phyloP scores from a whole-genome alignment of 192 early-diverging fungal genomes.

The Nowakowskiella sp. region DNA sequence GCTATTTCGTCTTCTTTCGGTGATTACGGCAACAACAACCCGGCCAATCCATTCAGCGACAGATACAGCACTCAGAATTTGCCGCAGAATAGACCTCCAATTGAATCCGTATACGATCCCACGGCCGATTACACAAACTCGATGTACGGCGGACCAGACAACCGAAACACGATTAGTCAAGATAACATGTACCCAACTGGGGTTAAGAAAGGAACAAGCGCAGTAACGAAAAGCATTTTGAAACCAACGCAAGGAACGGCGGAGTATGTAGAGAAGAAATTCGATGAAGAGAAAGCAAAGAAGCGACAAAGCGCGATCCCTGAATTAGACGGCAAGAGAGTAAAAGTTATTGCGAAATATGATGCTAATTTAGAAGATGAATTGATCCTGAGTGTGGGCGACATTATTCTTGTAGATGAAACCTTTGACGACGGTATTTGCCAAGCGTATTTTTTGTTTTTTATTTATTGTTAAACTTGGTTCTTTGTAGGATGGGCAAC shows the following conservation, averaged over 20 bases:
- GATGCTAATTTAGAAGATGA: neutral
- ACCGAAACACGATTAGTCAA: neutral
- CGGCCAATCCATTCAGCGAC: neutral
- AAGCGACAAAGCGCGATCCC: neutral
- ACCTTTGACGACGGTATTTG: neutral
- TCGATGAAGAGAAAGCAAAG: neutral
- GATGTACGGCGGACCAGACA: neutral
- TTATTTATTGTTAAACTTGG: neutral
- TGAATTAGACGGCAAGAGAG: neutral
- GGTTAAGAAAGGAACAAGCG: neutral
- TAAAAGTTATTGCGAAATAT: neutral
- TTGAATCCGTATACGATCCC: neutral
- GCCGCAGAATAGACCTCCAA: slow-evolving; percentile 1
- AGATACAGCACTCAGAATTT: neutral
- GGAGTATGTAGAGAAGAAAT: neutral
- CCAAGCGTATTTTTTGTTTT: neutral
- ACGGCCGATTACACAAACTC: neutral
- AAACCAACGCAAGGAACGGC: neutral
- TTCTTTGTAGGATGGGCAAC: neutral
- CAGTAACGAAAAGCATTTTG: neutral
- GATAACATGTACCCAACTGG: neutral
- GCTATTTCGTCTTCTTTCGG: no score
- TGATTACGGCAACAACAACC: neutral
- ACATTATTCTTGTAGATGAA: neutral
- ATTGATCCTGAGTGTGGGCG: neutral